Base-by-base conservation (phyloP, 1,139 yeast genomes). In the Taiozyma sp. region DNA sequence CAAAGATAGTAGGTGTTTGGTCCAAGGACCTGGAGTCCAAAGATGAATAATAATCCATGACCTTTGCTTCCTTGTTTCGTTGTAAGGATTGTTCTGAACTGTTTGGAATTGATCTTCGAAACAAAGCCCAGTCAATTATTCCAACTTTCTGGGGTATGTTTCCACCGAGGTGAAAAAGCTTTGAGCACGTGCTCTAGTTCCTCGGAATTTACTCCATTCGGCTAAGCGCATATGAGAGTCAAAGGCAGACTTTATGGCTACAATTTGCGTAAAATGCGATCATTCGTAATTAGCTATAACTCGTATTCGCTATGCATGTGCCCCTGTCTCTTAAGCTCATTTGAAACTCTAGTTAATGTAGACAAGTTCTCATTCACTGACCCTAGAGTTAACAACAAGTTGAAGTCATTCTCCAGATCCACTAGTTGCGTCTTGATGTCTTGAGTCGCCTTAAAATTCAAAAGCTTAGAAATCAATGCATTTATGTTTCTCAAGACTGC, bases 1-100 rank as follows among this genome's bases (percentile, higher is more conserved):
- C 97, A 65, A 90, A 89, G 14, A 89, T 72, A 0, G 96, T 87
- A 1, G 96, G 96, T 2, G 85, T 77, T 53, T 86, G 76, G 63
- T 88, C 93, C 54, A 88, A 69, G 50, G 85, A 82, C 41, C 89
- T 76, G 5, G 96, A 89, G 69, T 87, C 90, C 52, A 87, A 72
- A 1, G 92, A 84, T 10, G 95, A 84, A 65, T 84, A 88, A 71
- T 84, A 89, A 66, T 88, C 96, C 96, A 89, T 89, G n/a, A 28
- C 12, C 16, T 19, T 14, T 32, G 13, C 3, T n/a, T 8, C 36
- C 16, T 32, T 30, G n/a, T n/a, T n/a, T n/a, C n/a, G n/a, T n/a
- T n/a, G n/a, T n/a, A n/a, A n/a, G n/a, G n/a, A n/a, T n/a, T n/a
- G n/a, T n/a, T n/a, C n/a, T n/a, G n/a, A n/a, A n/a, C n/a, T n/a